Conservation (phyloP, 2,329 filamentous ascomycete species). For the Microthyrium microscopicum region DNA sequence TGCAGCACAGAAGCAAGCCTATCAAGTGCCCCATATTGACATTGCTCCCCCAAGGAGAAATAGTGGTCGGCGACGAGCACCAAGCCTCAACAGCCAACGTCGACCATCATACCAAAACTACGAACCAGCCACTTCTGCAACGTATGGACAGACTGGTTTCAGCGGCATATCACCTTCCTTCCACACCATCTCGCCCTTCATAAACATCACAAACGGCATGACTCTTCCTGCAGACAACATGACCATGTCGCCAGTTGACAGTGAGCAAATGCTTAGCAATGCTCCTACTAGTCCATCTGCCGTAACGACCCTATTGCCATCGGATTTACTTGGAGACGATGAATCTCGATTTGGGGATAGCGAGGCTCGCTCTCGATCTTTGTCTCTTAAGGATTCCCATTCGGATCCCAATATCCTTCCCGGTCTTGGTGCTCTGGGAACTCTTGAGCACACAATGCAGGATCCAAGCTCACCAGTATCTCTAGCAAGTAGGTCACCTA, state of each 20-base stretch:
- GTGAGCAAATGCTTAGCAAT: conserved; percentile 41
- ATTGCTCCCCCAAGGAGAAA: no score
- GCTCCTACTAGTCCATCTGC: conserved; percentile 58
- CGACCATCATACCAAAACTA: conserved; percentile 21
- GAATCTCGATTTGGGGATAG: conserved; percentile 8
- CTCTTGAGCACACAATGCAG: conserved; percentile 14
- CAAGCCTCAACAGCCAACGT: no score
- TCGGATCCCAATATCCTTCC: conserved; percentile 25
- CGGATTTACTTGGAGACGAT: conserved; percentile 47
- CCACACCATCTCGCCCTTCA: conserved; percentile 28
- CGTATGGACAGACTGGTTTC: no score
- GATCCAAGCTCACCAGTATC: conserved; percentile 28
- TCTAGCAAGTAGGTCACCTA: conserved; percentile 25
- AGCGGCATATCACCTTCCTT: conserved; percentile 37
- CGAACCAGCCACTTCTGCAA: no score
- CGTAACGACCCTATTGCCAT: conserved; percentile 56
- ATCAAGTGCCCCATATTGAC: no score
- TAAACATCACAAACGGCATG: conserved; percentile 47
- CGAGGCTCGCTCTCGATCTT: background rate
- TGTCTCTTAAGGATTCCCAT: no score
- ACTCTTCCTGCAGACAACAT: conserved; percentile 32
- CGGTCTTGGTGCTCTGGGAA: conserved; percentile 13
- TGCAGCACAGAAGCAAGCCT: no score
- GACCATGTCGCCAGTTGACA: conserved; percentile 46
- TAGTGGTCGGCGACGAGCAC: no score